A percentile compares a stretch with the other conserved stretches of the same genome.
Evolutionary conservation across 169 alveolate genomes (phyloP).

Genomic region (Eimeria sp.): DNA sequence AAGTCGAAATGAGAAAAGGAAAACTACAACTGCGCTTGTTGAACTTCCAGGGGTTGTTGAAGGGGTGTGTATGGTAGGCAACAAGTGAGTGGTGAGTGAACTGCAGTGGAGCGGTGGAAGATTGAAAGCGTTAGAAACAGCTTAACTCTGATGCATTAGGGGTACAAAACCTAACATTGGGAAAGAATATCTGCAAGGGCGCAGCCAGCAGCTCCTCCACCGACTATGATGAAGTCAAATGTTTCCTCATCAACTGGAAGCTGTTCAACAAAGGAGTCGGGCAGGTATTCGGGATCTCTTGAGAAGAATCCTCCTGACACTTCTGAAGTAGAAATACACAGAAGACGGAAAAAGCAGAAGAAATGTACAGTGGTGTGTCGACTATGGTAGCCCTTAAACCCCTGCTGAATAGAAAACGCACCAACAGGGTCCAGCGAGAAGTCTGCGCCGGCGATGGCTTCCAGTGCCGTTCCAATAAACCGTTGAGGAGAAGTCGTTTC

Average conservation of each 20-base stretch:
- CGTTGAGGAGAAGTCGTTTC: conserved; percentile 40
- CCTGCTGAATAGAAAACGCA: not conserved
- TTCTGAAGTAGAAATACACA: not conserved
- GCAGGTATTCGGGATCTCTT: not conserved
- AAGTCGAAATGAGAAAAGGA: not conserved
- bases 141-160: not conserved
- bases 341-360: not conserved
- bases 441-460: not conserved
- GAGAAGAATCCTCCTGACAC: conserved; percentile 11
- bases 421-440: conserved; percentile 67
- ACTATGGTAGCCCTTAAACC: not conserved
- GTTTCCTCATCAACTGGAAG: conserved; percentile 65
- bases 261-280: not conserved
- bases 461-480: conserved; percentile 3
- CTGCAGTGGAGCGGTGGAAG: not conserved
- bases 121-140: not conserved
- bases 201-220: conserved; percentile 90
- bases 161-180: not conserved
- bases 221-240: conserved; percentile 87
- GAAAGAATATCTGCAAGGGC: conserved; percentile 87
- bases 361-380: not conserved
- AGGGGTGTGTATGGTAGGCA: not conserved
- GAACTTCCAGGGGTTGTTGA: not conserved
- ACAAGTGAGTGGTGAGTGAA: not conserved
- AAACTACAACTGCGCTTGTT: not conserved